phyloP scores from a whole-genome alignment of 2,329 filamentous ascomycete genomes.

The Mariannaea elegans region DNA sequence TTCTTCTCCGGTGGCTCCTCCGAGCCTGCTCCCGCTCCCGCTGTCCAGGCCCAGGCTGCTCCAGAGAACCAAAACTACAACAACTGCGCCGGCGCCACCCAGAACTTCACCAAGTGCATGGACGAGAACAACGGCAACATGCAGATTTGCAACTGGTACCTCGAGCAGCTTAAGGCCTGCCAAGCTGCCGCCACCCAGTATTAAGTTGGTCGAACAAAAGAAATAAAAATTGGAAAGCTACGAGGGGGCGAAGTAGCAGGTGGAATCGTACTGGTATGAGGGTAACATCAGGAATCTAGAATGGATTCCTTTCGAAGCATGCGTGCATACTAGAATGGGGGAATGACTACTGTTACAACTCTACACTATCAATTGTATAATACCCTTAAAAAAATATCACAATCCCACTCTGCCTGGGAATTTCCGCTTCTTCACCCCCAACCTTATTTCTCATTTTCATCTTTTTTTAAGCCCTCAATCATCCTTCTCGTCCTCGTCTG shows the following conservation, averaged over 20 bases:
- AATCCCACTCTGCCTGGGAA: constrained; percentile 37
- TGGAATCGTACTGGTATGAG: constrained; percentile 10
- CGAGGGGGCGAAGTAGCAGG: neutral
- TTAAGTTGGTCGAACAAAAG: constrained; percentile 52
- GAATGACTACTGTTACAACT: constrained; percentile 36
- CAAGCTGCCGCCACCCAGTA: constrained; percentile 79
- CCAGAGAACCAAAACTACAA: constrained; percentile 61
- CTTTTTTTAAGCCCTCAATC: constrained; percentile 17
- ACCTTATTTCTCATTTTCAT: neutral
- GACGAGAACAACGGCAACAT: constrained; percentile 94
- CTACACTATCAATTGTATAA: constrained; percentile 41
- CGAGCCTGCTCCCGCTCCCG: constrained; percentile 58
- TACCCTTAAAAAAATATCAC: constrained; percentile 39
- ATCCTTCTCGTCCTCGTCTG: constrained; percentile 63
- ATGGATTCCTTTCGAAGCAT: constrained; percentile 30
- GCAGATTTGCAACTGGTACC: constrained; percentile 97
- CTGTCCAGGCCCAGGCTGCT: constrained; percentile 57
- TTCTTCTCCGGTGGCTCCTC: constrained; percentile 80
- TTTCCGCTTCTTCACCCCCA: constrained; percentile 6
- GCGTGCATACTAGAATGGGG: constrained; percentile 33
- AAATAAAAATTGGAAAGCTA: too few species aligned
- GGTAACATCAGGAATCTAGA: constrained; percentile 27
- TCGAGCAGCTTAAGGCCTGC: constrained; percentile 95
- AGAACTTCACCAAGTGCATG: constrained; percentile 94
- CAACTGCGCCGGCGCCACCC: constrained; percentile 82